Evolutionary conservation across 1,284 basidiomycete genomes (phyloP), one percentile per base, ranked within the genome.

Genomic region (Gastroboletus turbinatus): DNA sequence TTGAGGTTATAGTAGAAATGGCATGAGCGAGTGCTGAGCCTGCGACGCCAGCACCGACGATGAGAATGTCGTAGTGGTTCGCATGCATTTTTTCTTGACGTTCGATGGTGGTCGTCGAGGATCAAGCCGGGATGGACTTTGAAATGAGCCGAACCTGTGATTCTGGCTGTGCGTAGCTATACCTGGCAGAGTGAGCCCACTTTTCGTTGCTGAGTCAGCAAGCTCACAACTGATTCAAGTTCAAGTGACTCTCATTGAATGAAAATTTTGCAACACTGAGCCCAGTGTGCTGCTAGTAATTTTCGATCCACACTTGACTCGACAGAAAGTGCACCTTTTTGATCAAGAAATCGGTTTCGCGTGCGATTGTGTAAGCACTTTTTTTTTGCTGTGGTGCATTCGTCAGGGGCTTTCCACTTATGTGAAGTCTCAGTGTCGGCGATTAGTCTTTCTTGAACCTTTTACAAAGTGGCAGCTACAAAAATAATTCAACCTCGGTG

Each of bases 21-120:
- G 84, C 86, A 63, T 90, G 82, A 0, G 89, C 90, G 53, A 92
- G 78, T 1, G 90, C 77, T 50, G 80, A 87, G 56, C 95, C 95
- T 23, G 92, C 92, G 55, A 96, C 78, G 45, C 95, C 95, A 11
- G 92, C 94, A 58, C 95, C 95, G 69, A 98, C 85, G 70, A 98
- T 88, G 74, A 96, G 69, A 44, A 91, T 78, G 78, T 92, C 87
- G 78, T 89, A 92, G 45, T 75, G 63, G 13, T 57, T 57, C 6
- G 40, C n/a, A 5, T n/a, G 21, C 69, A 70, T 70, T 48, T 46
- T 44, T 50, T 39, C 21, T 21, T 30, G n/a, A 25, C 11, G 50
- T 36, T 47, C 29, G 52, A 45, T 32, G 23, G 23, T 36, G 5
- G 55, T 40, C 8, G 54, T 53, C 9, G 39, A 51, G 36, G 40